A percentile compares a stretch with the other conserved stretches of the same genome.
Evolutionary conservation across 208 protist species (phyloP).

Genomic region (Acanthamoeba polyphaga): DNA sequence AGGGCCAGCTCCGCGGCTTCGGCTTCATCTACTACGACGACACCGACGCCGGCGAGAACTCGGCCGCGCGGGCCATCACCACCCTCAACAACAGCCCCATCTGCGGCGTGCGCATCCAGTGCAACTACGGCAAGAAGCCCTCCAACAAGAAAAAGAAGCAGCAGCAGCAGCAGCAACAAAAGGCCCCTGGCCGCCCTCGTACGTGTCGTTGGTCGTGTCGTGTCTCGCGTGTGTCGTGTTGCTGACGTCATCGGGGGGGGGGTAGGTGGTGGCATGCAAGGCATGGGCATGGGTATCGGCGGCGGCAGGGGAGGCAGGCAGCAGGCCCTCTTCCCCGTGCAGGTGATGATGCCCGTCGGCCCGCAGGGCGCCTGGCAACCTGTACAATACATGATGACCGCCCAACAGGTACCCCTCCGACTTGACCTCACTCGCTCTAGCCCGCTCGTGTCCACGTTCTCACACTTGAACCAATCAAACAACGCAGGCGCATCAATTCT

Average conservation of each 20-base stretch:
- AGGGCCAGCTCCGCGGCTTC: slow-evolving; percentile 54
- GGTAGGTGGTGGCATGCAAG: slow-evolving; percentile 9
- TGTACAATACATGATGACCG: slow-evolving; percentile 71
- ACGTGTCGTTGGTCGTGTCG: not conserved
- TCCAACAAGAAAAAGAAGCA: slow-evolving; percentile 64
- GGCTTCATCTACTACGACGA: slow-evolving; percentile 73
- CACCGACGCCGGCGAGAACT: slow-evolving; percentile 43
- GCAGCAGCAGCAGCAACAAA: slow-evolving; percentile 1
- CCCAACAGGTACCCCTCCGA: not conserved
- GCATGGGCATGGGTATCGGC: not conserved
- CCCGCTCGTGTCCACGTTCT: no score
- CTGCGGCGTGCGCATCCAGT: slow-evolving; percentile 43
- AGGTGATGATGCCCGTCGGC: slow-evolving; percentile 67
- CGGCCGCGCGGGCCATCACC: slow-evolving; percentile 50
- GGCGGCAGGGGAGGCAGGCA: not conserved
- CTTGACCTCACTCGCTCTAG: not conserved
- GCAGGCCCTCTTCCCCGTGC: slow-evolving; percentile 58
- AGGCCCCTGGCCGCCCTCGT: slow-evolving; percentile 13
- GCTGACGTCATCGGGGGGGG: not conserved
- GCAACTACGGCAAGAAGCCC: slow-evolving; percentile 70
- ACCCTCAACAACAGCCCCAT: slow-evolving; percentile 26
- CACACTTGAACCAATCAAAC: not conserved
- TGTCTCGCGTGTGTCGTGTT: not conserved
- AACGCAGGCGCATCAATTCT: slow-evolving; percentile 58
- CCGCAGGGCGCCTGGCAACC: slow-evolving; percentile 61